Base-by-base conservation (phyloP, 768 basidiomycete genomes). In the Pulveroboletus sp. region DNA sequence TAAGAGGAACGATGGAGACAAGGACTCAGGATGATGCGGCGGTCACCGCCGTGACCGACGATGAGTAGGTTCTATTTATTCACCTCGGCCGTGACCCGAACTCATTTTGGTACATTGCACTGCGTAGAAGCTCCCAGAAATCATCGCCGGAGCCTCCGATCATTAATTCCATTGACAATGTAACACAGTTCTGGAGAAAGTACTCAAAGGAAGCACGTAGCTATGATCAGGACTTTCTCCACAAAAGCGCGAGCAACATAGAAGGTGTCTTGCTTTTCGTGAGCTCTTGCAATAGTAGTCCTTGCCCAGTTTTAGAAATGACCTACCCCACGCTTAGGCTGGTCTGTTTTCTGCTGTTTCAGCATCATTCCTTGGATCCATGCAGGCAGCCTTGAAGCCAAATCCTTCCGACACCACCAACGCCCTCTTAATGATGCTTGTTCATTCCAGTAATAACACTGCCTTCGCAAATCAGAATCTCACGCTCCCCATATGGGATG, bases 301-400 rank as follows among this genome's bases (percentile, higher is more conserved):
- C 2, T 14, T 31, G n/a, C 19, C 12, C 5, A 20, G 27, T 4
- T 20, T 26, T 14, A 32, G 26, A 23, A 19, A 9, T 34, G 14
- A 43, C 5, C 2, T 34, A 20, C 14, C 11, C 10, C 16, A 16
- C 14, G 24, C 22, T 27, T 23, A 74, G 73, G 67, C 71, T 34
- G 74, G 73, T 65, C 59, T 75, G 12, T 75, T 75, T 54, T 72
- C 72, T 19, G 67, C 71, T 5, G 68, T 67, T 2, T 61, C 72
- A 11, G 70, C 68, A 5, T 63, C 73, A 2, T 75, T 75, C 45
- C 64, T 70, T 6, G 62, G 71, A 16, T 67, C 71, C 44, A 70
- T 67, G 14, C 69, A 72, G 48, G 58, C 64, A 29, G 53, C 58
- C 26, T 61, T 74, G 11, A 47, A 63, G n/a, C 62, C 60, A 35